A percentile compares a stretch with the other conserved stretches of the same genome.
Conservation (phyloP, 2,329 filamentous ascomycete genomes). For the Trichophyton mentagrophytes region DNA sequence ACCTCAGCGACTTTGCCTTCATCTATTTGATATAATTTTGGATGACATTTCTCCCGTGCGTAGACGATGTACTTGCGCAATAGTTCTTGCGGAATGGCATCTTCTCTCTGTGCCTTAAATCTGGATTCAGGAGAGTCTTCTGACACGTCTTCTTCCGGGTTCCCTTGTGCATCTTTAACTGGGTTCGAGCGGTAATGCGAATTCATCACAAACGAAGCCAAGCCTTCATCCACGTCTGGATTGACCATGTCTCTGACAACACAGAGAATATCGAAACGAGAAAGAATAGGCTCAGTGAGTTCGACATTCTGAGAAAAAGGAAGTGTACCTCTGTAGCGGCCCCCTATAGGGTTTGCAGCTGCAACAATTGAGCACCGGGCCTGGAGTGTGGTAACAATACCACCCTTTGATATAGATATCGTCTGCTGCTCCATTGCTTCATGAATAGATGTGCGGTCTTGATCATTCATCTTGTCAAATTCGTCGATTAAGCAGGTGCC, state of each 20-base stretch:
- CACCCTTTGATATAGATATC: conserved; percentile 96
- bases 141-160: conserved; percentile 38
- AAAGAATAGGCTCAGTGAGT: conserved; percentile 90
- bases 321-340: conserved; percentile 90
- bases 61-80: conserved; percentile 95
- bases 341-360: conserved; percentile 89
- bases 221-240: conserved; percentile 76
- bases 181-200: conserved; percentile 88
- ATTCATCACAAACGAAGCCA: conserved; percentile 88
- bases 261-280: conserved; percentile 93
- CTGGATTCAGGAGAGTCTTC: conserved; percentile 27
- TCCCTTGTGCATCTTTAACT: conserved; percentile 35
- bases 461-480: conserved; percentile 99
- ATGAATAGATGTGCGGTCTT: conserved; percentile 95
- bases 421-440: conserved; percentile 99
- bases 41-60: conserved; percentile 73
- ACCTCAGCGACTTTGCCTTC: conserved; percentile 90
- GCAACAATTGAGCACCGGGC: conserved; percentile 93
- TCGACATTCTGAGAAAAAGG: conserved; percentile 95
- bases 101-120: conserved; percentile 36
- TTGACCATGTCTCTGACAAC: conserved; percentile 94
- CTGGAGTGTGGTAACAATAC: conserved; percentile 93
- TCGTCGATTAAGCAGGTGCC: conserved; percentile 96
- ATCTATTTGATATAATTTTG: conserved; percentile 94
- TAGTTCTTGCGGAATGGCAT: conserved; percentile 79